Percentiles rank a stretch among this genome's conserved stretches.
Evolutionary conservation across 805 yeast species (phyloP).

Genomic region (Metschnikowia koreensis): DNA sequence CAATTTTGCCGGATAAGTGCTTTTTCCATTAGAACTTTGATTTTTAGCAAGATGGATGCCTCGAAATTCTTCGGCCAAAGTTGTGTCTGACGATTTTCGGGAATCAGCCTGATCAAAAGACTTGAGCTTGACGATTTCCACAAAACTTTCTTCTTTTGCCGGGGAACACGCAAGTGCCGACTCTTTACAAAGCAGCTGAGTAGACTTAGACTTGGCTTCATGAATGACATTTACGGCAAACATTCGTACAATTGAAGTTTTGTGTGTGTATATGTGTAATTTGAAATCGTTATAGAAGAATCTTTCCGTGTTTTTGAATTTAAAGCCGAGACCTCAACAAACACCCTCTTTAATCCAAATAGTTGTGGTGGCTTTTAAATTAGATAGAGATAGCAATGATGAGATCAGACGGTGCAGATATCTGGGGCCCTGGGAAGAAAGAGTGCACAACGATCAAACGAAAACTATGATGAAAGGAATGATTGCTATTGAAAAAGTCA

Average conservation of each 20-base stretch:
- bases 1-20: not conserved
- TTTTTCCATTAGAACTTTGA: not conserved
- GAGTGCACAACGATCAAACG: not conserved
- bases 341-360: no score
- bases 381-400: not conserved
- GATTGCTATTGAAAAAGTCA: not conserved
- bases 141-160: not conserved
- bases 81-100: slow-evolving; percentile 12
- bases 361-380: not conserved
- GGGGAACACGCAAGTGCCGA: slow-evolving; percentile 7
- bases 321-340: not conserved
- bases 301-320: not conserved
- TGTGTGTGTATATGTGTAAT: no score
- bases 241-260: not conserved
- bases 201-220: slow-evolving; percentile 7
- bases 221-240: slow-evolving; percentile 3
- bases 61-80: slow-evolving; percentile 8
- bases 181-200: slow-evolving; percentile 8
- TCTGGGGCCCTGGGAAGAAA: not conserved
- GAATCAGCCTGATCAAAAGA: slow-evolving; percentile 1
- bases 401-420: not conserved
- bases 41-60: not conserved
- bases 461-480: not conserved
- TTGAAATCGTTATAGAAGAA: no score
- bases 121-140: slow-evolving; percentile 1